Conservation (phyloP, 192 early-diverging fungal genomes). For the Coemansia sp. region DNA sequence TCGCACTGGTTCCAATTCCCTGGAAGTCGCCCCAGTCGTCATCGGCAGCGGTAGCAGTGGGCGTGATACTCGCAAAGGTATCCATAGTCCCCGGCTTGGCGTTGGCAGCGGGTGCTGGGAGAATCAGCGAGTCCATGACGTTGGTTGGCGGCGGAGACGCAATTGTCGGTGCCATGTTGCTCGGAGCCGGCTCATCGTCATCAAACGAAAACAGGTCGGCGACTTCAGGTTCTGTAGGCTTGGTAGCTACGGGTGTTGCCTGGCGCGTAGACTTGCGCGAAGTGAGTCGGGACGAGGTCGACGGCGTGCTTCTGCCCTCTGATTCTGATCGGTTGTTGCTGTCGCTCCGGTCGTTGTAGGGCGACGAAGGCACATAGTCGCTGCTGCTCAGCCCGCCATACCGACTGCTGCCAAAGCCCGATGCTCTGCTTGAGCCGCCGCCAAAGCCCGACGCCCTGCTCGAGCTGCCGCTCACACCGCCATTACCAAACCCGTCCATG, state of each 20-base stretch:
- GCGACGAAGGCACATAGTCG: constrained; percentile 16
- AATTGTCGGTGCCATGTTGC: constrained; percentile 22
- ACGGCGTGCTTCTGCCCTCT: constrained; percentile 21
- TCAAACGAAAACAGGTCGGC: constrained; percentile 48
- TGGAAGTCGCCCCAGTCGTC: constrained; percentile 84
- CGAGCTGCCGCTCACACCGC: not conserved
- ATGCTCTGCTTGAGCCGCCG: constrained; percentile 50
- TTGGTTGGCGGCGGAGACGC: constrained; percentile 2
- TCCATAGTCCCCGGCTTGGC: constrained; percentile 6
- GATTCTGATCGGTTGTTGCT: constrained; percentile 28
- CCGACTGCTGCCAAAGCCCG: constrained; percentile 60
- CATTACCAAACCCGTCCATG: constrained; percentile 12
- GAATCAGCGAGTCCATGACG: constrained; percentile 5
- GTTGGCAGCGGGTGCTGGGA: constrained; percentile 9
- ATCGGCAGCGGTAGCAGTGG: constrained; percentile 28
- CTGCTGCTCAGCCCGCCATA: constrained; percentile 41
- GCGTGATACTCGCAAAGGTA: constrained; percentile 9
- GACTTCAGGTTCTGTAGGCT: constrained; percentile 33
- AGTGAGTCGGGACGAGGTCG: constrained; percentile 11
- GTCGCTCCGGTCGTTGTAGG: constrained; percentile 26
- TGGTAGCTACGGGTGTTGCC: constrained; percentile 14
- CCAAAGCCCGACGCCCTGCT: constrained; percentile 64
- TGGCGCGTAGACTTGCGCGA: constrained; percentile 29
- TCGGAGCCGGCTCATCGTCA: constrained; percentile 37
- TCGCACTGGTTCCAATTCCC: constrained; percentile 3